Conservation (phyloP, 2,329 filamentous ascomycete species). For the Hymenoscyphus salicellus region DNA sequence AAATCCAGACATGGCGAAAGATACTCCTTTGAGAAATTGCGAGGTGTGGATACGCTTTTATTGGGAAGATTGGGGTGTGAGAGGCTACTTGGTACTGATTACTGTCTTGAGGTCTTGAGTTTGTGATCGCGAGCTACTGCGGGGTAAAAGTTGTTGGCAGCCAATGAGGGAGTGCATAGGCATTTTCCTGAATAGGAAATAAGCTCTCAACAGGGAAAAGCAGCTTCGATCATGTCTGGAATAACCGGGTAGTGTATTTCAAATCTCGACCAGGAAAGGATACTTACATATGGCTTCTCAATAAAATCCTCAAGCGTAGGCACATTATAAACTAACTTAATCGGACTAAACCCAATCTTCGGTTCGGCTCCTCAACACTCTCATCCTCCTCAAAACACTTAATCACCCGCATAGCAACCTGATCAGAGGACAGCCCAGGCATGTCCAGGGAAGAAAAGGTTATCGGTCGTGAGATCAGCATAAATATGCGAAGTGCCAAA, state of each 20-base stretch:
- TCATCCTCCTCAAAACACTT: background rate
- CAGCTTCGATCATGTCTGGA: background rate
- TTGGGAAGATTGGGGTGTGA: background rate
- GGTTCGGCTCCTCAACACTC: background rate
- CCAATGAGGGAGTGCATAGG: background rate
- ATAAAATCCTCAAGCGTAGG: background rate
- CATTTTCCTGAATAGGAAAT: slow-evolving; percentile 4
- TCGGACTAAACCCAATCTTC: background rate
- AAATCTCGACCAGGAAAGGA: background rate
- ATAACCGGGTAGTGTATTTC: background rate
- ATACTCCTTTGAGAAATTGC: background rate
- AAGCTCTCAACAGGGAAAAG: background rate
- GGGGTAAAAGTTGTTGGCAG: background rate
- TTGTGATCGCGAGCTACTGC: background rate
- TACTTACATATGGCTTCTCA: background rate
- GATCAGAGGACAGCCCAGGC: background rate
- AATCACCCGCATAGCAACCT: background rate
- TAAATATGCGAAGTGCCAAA: background rate
- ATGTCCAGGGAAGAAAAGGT: background rate
- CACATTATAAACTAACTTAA: background rate
- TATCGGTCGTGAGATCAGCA: background rate
- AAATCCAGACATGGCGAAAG: slow-evolving; percentile 8
- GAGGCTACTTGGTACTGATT: background rate
- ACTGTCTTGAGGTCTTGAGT: background rate
- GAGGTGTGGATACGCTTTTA: background rate